Conservation (phyloP, 2,329 filamentous ascomycete genomes). For the Cryphonectria nitschkei region DNA sequence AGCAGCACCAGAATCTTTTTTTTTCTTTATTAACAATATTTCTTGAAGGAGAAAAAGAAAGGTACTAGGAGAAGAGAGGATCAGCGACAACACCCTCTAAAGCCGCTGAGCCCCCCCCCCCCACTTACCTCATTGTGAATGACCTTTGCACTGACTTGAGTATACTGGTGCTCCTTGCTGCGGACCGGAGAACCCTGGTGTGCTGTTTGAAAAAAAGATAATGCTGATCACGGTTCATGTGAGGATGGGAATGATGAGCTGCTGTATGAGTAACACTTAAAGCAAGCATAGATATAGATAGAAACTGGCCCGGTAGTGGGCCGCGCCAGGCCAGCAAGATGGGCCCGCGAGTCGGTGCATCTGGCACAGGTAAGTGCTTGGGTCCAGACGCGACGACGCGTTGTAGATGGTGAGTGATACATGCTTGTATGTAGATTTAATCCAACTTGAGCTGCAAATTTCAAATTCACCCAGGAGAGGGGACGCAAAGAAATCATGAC, state of each 20-base stretch:
- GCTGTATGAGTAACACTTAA: too few relatives aligned
- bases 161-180: not conserved
- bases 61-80: not conserved
- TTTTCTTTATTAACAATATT: too few relatives aligned
- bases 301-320: not conserved
- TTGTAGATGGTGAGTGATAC: not conserved
- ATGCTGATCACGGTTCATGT: not conserved
- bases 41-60: not conserved
- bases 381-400: not conserved
- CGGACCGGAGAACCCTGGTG: not conserved
- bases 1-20: not conserved
- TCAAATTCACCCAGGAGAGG: not conserved
- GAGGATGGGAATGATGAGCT: not conserved
- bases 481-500: not conserved
- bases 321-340: not conserved
- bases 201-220: not conserved
- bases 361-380: not conserved
- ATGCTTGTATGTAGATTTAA: not conserved
- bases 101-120: not conserved
- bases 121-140: not conserved
- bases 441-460: not conserved
- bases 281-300: not conserved
- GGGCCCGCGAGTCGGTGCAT: not conserved
- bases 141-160: not conserved
- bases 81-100: not conserved